phyloP scores from a whole-genome alignment of 768 basidiomycete genomes.

The Lentinula lateritia region DNA sequence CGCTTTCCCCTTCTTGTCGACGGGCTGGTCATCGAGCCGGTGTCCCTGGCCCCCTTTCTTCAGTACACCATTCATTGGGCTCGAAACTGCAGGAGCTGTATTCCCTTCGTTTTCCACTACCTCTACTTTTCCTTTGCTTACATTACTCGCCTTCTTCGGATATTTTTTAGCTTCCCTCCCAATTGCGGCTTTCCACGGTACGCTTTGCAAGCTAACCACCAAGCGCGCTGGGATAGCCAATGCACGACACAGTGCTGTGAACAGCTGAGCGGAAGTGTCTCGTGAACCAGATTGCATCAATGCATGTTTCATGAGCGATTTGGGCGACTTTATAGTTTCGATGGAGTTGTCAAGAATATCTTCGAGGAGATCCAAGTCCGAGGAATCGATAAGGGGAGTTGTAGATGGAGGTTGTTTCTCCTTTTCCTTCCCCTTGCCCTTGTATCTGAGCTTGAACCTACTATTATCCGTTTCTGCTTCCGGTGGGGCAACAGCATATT shows the following conservation, averaged over 20 bases:
- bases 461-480: not conserved
- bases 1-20: slow-evolving; percentile 38
- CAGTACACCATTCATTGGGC: slow-evolving; percentile 21
- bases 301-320: slow-evolving; percentile 92
- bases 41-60: slow-evolving; percentile 31
- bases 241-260: slow-evolving; percentile 83
- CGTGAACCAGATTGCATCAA: slow-evolving; percentile 74
- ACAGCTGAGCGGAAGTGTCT: slow-evolving; percentile 86
- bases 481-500: not conserved
- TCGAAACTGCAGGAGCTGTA: slow-evolving; percentile 24
- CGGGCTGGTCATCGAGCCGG: slow-evolving; percentile 31
- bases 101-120: slow-evolving; percentile 27
- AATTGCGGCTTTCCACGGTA: slow-evolving; percentile 78
- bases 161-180: slow-evolving; percentile 48
- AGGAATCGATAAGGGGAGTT: slow-evolving; percentile 11
- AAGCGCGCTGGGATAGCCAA: slow-evolving; percentile 83
- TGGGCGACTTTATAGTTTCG: slow-evolving; percentile 68
- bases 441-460: slow-evolving; percentile 12
- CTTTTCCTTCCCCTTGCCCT: slow-evolving; percentile 12
- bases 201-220: slow-evolving; percentile 85
- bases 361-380: slow-evolving; percentile 40
- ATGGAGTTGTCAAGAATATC: slow-evolving; percentile 38
- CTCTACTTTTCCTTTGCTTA: slow-evolving; percentile 28
- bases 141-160: slow-evolving; percentile 24
- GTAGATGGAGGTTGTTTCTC: slow-evolving; percentile 7